A percentile compares a stretch with the other conserved stretches of the same genome.
Evolutionary conservation across 2,329 filamentous ascomycete genomes (phyloP).

Genomic region (Lecanicillium sp.): DNA sequence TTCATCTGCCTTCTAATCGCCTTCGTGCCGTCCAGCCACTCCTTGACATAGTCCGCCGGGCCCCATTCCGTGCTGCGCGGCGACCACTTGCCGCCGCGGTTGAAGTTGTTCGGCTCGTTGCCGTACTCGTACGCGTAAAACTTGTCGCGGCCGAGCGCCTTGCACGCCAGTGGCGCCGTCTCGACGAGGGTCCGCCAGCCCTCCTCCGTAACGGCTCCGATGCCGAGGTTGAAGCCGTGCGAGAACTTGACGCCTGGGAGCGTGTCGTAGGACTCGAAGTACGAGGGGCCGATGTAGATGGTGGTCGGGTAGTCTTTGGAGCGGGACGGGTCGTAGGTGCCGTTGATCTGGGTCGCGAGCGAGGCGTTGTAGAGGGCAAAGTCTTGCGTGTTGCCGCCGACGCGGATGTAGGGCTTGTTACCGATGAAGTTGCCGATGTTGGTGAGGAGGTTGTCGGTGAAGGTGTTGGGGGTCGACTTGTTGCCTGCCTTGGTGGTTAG

Average conservation of each 20-base stretch:
- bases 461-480: conserved; percentile 48
- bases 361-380: conserved; percentile 54
- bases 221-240: conserved; percentile 56
- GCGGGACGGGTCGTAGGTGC: conserved; percentile 42
- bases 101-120: conserved; percentile 44
- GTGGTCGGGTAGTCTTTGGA: conserved; percentile 56
- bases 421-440: conserved; percentile 50
- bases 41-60: conserved; percentile 37
- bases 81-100: background rate
- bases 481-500: conserved; percentile 36
- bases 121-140: conserved; percentile 57
- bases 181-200: conserved; percentile 47
- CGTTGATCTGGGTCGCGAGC: conserved; percentile 44
- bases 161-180: conserved; percentile 52
- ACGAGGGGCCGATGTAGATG: conserved; percentile 54
- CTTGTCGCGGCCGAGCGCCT: conserved; percentile 44
- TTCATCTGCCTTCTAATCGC: conserved; percentile 41
- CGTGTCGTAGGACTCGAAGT: conserved; percentile 57
- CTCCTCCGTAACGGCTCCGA: conserved; percentile 43
- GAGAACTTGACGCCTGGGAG: conserved; percentile 50
- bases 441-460: conserved; percentile 53
- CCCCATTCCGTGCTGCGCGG: conserved; percentile 6
- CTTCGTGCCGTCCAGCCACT: conserved; percentile 51
- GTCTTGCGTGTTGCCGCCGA: conserved; percentile 64
- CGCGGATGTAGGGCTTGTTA: conserved; percentile 53